These are phyloP conservation scores for Aureobasidium sp. DNA, from an alignment of 2,329 filamentous ascomycete genomes.

Conservation along the genomic window DNA sequence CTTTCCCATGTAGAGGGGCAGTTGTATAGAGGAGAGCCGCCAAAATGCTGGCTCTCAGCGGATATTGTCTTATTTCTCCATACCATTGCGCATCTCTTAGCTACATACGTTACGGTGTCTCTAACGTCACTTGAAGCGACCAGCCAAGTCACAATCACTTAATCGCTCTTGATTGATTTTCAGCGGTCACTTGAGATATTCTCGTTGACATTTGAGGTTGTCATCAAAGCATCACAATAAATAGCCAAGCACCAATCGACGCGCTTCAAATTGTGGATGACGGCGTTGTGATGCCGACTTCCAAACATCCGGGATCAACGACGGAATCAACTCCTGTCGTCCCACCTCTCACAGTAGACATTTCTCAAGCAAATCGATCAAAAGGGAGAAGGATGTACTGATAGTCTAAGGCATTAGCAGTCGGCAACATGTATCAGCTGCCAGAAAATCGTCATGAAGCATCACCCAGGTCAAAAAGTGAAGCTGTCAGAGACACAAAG, in stretches of 20 bases:
- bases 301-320: background rate
- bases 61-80: no score
- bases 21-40: no score
- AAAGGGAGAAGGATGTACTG: background rate
- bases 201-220: background rate
- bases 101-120: no score
- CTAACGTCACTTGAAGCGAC: background rate
- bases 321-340: background rate
- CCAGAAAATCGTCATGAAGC: background rate
- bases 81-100: no score
- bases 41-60: no score
- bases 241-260: constrained; percentile 6
- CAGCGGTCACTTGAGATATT: background rate
- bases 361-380: background rate
- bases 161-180: background rate
- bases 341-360: background rate
- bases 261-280: background rate
- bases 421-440: background rate
- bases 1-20: no score
- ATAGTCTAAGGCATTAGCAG: background rate
- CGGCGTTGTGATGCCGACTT: constrained; percentile 10
- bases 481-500: background rate
- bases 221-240: background rate
- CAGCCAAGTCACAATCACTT: background rate
- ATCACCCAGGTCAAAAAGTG: background rate